Base-by-base conservation (phyloP, 2,329 filamentous ascomycete species). In the Sporothrix pseudoabietina region DNA sequence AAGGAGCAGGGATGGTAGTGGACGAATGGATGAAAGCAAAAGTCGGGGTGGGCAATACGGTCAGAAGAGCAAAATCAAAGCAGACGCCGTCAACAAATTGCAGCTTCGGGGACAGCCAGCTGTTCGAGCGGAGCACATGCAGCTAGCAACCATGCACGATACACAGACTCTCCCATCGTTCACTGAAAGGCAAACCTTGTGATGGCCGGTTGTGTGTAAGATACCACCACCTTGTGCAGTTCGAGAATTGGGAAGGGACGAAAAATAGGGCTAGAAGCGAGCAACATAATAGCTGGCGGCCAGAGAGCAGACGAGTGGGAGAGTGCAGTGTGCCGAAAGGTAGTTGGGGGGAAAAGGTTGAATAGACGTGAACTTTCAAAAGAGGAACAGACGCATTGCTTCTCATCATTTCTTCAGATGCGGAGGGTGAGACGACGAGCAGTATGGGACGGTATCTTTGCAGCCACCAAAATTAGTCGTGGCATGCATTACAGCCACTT, bases 51-150 rank as follows among this genome's bases (percentile, higher is more conserved):
- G 49, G 55, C 30, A 41, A 44, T n/a, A n/a, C 35, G 69, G 41
- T 16, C 26, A 49, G 16, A 35, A 12, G 44, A 52, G 7, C 14
- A 49, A 49, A 35, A 68, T 16, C 30, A 44, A 12, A 52, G 10
- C 57, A 63, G 41, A 55, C 12, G 49, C 22, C 35, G 54, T 71
- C 22, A 41, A 26, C 47, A 39, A 26, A 26, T 49, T 16, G 71
- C 49, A 72, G 59, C 52, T 35, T 69, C 47, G 55, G 41, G 61
- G 72, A 70, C 68, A 75, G 70, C 72, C 69, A 75, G 70, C 72
- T 71, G 72, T 72, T 44, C 70, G 66, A 44, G 71, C 55, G 69
- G 71, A 73, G 65, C 35, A 39, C 39, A 71, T 75, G 65, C 70
- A 73, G 57, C 68, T 59, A 69, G 22, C 35, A 47, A 5, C 39